Base-by-base conservation (phyloP, 371 early-diverging fungal genomes). In the Mucor lusitanicus region DNA sequence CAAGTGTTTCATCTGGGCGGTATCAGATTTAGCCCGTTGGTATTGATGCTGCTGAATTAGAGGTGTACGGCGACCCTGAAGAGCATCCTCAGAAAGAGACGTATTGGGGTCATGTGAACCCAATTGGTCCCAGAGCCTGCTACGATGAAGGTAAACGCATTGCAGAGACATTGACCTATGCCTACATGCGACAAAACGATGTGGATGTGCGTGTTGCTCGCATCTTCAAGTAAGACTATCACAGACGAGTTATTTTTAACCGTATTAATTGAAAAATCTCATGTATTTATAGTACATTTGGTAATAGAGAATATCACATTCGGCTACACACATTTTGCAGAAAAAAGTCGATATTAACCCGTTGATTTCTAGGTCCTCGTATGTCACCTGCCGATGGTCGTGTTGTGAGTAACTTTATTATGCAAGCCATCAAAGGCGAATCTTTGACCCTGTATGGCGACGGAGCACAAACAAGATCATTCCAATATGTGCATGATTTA, bases 71-170 rank as follows among this genome's bases (percentile, higher is more conserved):
- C 55, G 94, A 94, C 77, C 95, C 95, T 21, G 91, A 92, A 72
- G 91, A 90, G 71, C 93, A 93, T 78, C 95, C 95, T 27, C 95
- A 95, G 74, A 86, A 86, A 64, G 94, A 94, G 73, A 87, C 89
- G 1, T 94, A 94, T 69, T 94, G 94, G 94, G 95, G 90, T 13
- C 86, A 92, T 79, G 94, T 95, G 33, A 95, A 95, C 75, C 95
- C 94, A 5, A 89, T 88, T 63, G 90, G 90, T 8, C 94, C 94
- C 8, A 81, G 95, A 62, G 94, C 95, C 15, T 95, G 95, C 70
- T 95, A 95, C 76, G 95, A 95, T 66, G 95, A 95, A 82, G 95
- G 94, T 33, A 95, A 95, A 70, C 87, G 95, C 27, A 91, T 93
- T 21, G 93, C 94, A 33, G 95, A 95, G 69, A 94, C 95, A 6